Conservation (phyloP, 1,139 yeast genomes). For the Wickerhamiella pararugosa region DNA sequence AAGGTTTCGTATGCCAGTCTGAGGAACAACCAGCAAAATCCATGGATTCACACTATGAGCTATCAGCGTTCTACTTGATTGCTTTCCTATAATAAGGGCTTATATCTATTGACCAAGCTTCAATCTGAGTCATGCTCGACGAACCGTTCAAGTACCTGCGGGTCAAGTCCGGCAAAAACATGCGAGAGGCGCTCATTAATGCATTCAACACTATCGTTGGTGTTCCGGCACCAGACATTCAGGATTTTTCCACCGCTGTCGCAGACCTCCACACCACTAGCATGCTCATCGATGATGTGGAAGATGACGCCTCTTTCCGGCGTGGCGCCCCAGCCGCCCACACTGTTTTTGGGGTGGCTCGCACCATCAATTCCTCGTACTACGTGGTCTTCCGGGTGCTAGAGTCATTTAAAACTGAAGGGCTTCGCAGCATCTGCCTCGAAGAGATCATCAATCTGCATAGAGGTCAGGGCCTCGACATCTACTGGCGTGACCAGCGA, state of each 20-base stretch:
- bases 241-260: constrained; percentile 23
- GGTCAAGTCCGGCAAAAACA: constrained; percentile 40
- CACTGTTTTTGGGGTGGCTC: constrained; percentile 55
- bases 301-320: constrained; percentile 54
- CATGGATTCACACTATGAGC: too few relatives aligned
- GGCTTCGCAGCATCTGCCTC: constrained; percentile 31
- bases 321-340: constrained; percentile 75
- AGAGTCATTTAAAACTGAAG: constrained; percentile 21
- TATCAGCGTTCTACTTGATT: too few relatives aligned
- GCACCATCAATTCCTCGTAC: constrained; percentile 70
- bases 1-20: too few relatives aligned
- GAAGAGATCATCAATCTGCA: constrained; percentile 71
- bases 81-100: too few relatives aligned
- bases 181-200: constrained; percentile 34
- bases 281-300: constrained; percentile 69
- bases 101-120: too few relatives aligned
- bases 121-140: too few relatives aligned
- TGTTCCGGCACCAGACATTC: constrained; percentile 22
- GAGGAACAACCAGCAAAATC: too few relatives aligned
- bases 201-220: constrained; percentile 36
- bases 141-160: constrained; percentile 38
- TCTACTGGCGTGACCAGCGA: constrained; percentile 67
- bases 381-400: constrained; percentile 67
- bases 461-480: constrained; percentile 78
- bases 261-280: constrained; percentile 47